phyloP scores from a whole-genome alignment of 495 filamentous ascomycete genomes.

The Podospora comata region DNA sequence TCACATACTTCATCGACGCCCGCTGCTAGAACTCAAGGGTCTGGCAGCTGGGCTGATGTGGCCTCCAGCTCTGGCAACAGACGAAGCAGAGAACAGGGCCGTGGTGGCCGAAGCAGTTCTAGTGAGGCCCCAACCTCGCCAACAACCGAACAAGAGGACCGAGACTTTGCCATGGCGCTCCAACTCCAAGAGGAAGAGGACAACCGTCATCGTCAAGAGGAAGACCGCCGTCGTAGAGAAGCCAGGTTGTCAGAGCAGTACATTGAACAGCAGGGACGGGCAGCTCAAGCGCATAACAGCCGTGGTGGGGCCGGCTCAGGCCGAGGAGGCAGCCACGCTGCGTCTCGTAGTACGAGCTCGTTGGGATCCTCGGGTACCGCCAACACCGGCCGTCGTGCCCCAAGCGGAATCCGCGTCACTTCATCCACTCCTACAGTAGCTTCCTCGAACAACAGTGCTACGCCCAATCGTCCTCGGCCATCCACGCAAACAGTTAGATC shows the following conservation, averaged over 20 bases:
- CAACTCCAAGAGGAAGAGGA: conserved; percentile 85
- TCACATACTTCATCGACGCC: conserved; percentile 27
- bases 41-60: conserved; percentile 9
- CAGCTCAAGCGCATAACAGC: conserved; percentile 5
- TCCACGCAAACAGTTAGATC: conserved; percentile 42
- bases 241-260: conserved; percentile 52
- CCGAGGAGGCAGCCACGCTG: not conserved
- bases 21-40: conserved; percentile 12
- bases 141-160: conserved; percentile 65
- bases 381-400: conserved; percentile 2
- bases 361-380: conserved; percentile 5
- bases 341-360: conserved; percentile 22
- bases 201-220: conserved; percentile 54
- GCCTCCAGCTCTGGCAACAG: conserved; percentile 17
- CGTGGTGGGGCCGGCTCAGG: conserved; percentile 10
- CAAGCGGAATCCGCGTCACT: not conserved
- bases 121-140: conserved; percentile 30
- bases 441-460: conserved; percentile 2
- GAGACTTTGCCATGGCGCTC: conserved; percentile 72
- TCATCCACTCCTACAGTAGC: conserved; percentile 11
- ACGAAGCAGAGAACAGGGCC: conserved; percentile 52
- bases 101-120: conserved; percentile 34
- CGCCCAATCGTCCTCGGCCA: conserved; percentile 23
- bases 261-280: conserved; percentile 52
- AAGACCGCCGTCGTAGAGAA: conserved; percentile 49